phyloP scores from a whole-genome alignment of 1,284 basidiomycete genomes.

The Cystobasidiaceae sp. region DNA sequence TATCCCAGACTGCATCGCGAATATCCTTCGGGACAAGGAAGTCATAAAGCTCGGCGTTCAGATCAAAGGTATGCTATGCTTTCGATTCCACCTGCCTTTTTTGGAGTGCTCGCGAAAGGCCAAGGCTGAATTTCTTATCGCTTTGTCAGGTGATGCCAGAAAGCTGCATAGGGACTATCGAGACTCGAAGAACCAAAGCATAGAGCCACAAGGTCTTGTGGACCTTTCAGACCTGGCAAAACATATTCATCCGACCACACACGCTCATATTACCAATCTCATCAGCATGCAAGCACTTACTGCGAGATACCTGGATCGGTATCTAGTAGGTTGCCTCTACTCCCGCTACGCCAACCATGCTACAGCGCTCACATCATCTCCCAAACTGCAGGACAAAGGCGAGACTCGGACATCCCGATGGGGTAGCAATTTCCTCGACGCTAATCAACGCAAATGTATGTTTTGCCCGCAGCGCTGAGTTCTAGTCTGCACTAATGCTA shows the following conservation, averaged over 20 bases:
- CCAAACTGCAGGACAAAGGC: conserved; percentile 4
- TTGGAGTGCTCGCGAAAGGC: too few species aligned
- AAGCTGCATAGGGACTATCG: conserved; percentile 9
- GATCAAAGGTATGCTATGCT: conserved; percentile 3
- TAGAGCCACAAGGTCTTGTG: conserved; percentile 3
- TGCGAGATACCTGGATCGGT: conserved; percentile 1
- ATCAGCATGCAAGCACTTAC: conserved; percentile 16
- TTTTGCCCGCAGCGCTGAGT: neutral
- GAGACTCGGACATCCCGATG: conserved; percentile 19
- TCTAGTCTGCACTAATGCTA: too few species aligned
- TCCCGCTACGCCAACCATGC: neutral
- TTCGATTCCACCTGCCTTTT: too few species aligned
- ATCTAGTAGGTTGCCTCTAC: neutral
- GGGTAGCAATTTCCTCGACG: neutral
- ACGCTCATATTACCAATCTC: neutral
- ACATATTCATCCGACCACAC: neutral
- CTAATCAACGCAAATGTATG: conserved; percentile 5
- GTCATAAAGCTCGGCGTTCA: conserved; percentile 19
- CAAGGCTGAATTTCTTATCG: neutral
- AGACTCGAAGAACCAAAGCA: neutral
- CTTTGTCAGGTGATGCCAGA: conserved; percentile 11
- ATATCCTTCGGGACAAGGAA: neutral
- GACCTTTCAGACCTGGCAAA: conserved; percentile 19
- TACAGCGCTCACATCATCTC: neutral
- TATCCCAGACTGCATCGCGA: neutral